Evolutionary conservation across 2,329 filamentous ascomycete species (phyloP).

Genomic region (Aureobasidium sp.): DNA sequence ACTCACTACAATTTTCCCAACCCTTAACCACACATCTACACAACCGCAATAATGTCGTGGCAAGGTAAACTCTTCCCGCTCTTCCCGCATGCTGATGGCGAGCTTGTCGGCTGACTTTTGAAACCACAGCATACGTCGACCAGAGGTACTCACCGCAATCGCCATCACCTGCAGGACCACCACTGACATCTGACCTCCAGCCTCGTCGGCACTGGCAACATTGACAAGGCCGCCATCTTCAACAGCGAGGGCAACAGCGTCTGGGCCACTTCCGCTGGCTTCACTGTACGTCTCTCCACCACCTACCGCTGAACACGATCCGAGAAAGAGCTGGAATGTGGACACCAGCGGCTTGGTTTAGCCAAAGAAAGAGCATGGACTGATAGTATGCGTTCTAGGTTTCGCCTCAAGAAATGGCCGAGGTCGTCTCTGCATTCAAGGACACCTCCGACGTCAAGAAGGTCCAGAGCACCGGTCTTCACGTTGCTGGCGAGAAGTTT

Average conservation of each 20-base stretch:
- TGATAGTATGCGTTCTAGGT: slow-evolving; percentile 30
- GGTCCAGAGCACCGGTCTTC: slow-evolving; percentile 63
- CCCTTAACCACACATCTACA: background rate
- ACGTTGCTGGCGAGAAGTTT: slow-evolving; percentile 69
- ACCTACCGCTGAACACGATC: background rate
- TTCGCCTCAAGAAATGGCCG: slow-evolving; percentile 46
- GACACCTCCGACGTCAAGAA: slow-evolving; percentile 51
- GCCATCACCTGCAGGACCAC: background rate
- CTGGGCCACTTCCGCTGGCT: slow-evolving; percentile 64
- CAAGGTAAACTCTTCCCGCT: slow-evolving; percentile 47
- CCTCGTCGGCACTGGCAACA: slow-evolving; percentile 67
- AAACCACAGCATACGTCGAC: slow-evolving; percentile 49
- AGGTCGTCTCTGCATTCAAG: slow-evolving; percentile 44
- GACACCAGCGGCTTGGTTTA: background rate
- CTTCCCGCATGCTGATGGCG: background rate
- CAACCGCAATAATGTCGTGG: slow-evolving; percentile 55
- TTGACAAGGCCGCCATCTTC: slow-evolving; percentile 81
- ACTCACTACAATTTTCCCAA: slow-evolving; percentile 2
- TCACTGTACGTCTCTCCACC: slow-evolving; percentile 53
- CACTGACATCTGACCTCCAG: slow-evolving; percentile 36
- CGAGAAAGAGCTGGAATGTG: background rate
- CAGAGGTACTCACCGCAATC: slow-evolving; percentile 39
- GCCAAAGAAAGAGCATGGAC: background rate
- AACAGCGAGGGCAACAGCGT: slow-evolving; percentile 69
- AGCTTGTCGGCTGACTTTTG: slow-evolving; percentile 13